Base-by-base conservation (phyloP, 140 eudicot genomes). In the Eryngium alpinum region DNA sequence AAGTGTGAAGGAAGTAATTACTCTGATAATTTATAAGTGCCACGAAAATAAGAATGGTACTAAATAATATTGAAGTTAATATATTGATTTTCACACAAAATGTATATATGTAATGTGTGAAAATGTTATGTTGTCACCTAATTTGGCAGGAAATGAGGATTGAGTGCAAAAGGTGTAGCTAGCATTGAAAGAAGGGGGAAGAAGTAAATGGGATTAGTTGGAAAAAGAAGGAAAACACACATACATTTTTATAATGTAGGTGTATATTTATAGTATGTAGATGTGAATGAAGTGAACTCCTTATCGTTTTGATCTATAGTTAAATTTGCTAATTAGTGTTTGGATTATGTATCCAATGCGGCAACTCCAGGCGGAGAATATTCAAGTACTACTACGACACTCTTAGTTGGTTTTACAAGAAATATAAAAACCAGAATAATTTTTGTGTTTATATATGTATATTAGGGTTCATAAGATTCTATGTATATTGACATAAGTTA, bases 171-270 rank as follows among this genome's bases (percentile, higher is more conserved):
- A 87, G 71, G 80, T 83, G 56, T 28, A 74, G 78, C 78, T 46
- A 25, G 89, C 91, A 83, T 80, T 88, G 22, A 85, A 83, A 81
- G 83, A 53, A 22, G 74, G 79, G 80, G 46, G 79, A 76, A 76
- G 79, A 76, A 51, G 79, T 87, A 69, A 88, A 88, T 81, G 86
- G 33, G 77, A 56, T 85, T 85, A 79, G 91, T 88, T 85, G 91
- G 82, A 85, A 80, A 78, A 84, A 50, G 77, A 27, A 17, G 28
- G 43, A 51, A 76, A 76, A 28, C 75, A 70, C 75, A 70, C 75
- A 70, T 28, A 70, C 75, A 70, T 38, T n/a, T n/a, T n/a, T 38
- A 7, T 38, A 38, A 38, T 38, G 46, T 38, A 38, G 46, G 46
- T 38, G 46, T 38, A 38, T 38, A 38, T 38, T 38, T 38, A 38